These are phyloP conservation scores for Euptelea pleiosperma DNA, from an alignment of 164 flowering plant species.

Conservation along the genomic window DNA sequence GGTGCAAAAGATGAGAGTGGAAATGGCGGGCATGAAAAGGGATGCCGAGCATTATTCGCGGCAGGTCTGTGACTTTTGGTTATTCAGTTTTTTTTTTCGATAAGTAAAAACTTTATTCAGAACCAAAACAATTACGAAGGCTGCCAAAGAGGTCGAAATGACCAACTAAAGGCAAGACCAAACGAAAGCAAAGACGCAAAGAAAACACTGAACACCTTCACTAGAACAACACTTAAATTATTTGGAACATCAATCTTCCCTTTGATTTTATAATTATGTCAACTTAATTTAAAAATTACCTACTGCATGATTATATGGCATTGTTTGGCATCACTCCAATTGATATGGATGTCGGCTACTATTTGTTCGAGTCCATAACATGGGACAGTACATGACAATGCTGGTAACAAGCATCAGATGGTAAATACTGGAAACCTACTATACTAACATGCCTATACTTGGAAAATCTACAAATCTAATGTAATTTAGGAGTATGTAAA, in stretches of 20 bases:
- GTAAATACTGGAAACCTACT: too few relatives aligned
- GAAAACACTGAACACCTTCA: too few relatives aligned
- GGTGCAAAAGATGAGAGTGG: slow-evolving; percentile 91
- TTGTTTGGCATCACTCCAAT: background rate
- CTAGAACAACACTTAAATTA: background rate
- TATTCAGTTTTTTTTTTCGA: background rate
- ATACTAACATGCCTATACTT: too few relatives aligned
- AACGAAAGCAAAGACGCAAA: too few relatives aligned
- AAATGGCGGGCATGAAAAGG: slow-evolving; percentile 99
- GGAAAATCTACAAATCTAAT: too few relatives aligned
- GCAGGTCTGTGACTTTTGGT: slow-evolving; percentile 44
- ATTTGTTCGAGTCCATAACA: background rate
- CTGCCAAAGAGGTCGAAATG: too few relatives aligned
- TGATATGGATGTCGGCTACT: background rate
- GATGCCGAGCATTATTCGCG: slow-evolving; percentile 99
- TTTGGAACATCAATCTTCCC: background rate
- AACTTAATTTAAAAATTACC: background rate
- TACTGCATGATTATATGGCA: background rate
- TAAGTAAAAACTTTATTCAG: too few relatives aligned
- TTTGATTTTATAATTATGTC: background rate
- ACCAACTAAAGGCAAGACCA: too few relatives aligned
- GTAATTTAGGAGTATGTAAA: too few relatives aligned
- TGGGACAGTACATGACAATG: background rate
- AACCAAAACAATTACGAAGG: too few relatives aligned
- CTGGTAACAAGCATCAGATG: background rate